These are phyloP conservation scores for Citrullus colocynthis DNA, from an alignment of 306 rosid species.

Conservation along the genomic window DNA sequence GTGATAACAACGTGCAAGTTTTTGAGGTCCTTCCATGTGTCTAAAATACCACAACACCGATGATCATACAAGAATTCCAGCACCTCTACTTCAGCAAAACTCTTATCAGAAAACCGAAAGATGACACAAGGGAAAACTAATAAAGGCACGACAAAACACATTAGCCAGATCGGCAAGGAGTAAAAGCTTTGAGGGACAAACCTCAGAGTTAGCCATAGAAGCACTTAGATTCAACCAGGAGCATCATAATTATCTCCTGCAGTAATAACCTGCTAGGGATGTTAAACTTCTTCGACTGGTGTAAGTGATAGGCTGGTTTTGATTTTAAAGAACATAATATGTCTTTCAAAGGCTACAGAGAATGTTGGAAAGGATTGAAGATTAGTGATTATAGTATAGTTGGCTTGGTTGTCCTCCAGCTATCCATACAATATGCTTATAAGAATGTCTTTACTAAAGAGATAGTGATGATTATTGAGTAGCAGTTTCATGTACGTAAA, in stretches of 20 bases:
- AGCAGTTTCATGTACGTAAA: conserved; percentile 4
- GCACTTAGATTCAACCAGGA: background rate
- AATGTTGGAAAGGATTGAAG: background rate
- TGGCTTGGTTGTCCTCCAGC: background rate
- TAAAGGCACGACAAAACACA: background rate
- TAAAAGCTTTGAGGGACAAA: background rate
- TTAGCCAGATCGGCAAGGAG: background rate
- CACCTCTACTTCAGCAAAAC: background rate
- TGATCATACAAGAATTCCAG: background rate
- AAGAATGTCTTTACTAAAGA: background rate
- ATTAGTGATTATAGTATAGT: background rate
- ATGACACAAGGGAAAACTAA: background rate
- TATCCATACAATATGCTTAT: background rate
- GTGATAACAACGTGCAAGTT: background rate
- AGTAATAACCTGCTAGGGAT: background rate
- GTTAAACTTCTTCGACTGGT: background rate
- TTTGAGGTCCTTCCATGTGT: background rate
- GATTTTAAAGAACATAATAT: background rate
- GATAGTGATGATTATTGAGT: background rate
- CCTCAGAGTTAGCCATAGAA: background rate
- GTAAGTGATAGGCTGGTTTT: background rate
- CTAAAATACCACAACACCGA: background rate
- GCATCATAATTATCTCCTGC: background rate
- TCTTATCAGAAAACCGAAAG: background rate
- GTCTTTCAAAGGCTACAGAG: background rate